Conservation (phyloP, 257 asterid species). For the Solanum bukasovii region DNA sequence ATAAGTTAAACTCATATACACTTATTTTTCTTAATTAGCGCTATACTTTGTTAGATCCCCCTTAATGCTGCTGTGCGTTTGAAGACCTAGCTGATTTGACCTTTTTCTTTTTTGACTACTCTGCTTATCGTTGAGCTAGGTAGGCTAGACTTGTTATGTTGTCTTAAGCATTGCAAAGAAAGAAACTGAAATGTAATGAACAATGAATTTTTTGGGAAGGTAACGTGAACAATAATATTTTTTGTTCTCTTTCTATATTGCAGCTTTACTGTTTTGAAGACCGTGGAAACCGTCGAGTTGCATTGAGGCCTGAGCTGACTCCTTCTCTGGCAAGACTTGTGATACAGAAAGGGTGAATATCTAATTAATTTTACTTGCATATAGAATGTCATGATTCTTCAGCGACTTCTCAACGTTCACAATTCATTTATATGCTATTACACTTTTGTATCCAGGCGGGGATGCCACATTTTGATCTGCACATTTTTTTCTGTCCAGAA, state of each 20-base stretch:
- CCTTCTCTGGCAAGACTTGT: conserved; percentile 97
- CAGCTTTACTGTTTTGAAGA: conserved; percentile 98
- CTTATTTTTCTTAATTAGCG: background rate
- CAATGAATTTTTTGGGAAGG: too few species aligned
- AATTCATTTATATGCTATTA: background rate
- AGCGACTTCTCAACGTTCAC: background rate
- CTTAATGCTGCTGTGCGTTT: background rate
- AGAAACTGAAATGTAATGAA: background rate
- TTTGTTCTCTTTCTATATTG: conserved; percentile 2
- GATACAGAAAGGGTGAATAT: conserved; percentile 84
- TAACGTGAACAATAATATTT: background rate
- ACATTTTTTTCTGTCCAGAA: conserved; percentile 70
- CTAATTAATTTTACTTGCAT: background rate
- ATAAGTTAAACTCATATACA: background rate
- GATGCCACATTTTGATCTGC: conserved; percentile 51
- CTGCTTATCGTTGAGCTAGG: background rate
- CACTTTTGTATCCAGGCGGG: conserved; percentile 38
- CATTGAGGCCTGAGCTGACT: conserved; percentile 96
- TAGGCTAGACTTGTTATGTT: background rate
- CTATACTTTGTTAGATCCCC: background rate
- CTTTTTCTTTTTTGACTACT: background rate
- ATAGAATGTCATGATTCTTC: background rate
- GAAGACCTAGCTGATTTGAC: background rate
- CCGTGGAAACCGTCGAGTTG: conserved; percentile 92
- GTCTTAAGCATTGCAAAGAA: background rate